A percentile compares a stretch with the other conserved stretches of the same genome.
phyloP scores from a whole-genome alignment of 2,329 filamentous ascomycete genomes.

The Gliomastix tumulicola region DNA sequence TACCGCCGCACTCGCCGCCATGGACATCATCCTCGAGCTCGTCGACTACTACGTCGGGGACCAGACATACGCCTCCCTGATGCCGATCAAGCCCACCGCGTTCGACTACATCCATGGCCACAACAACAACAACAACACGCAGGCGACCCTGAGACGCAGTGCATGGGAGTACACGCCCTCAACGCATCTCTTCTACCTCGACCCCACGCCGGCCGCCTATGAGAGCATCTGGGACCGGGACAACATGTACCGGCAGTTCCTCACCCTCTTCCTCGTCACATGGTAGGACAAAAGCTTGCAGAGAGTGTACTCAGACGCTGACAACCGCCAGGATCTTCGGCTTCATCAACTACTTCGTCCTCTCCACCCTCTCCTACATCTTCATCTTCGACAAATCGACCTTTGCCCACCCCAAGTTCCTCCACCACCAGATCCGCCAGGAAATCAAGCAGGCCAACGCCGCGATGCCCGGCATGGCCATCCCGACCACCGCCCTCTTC shows the following conservation, averaged over 20 bases:
- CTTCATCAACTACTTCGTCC: conserved; percentile 74
- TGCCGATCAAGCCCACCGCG: conserved; percentile 49
- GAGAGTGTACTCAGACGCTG: too few relatives aligned
- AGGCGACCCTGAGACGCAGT: conserved; percentile 46
- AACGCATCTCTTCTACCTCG: conserved; percentile 60
- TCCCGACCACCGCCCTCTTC: conserved; percentile 77
- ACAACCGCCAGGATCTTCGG: conserved; percentile 76
- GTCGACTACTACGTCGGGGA: conserved; percentile 79
- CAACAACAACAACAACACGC: too few relatives aligned
- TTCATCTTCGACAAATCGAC: conserved; percentile 91
- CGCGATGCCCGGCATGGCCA: conserved; percentile 74
- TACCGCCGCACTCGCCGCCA: too few relatives aligned
- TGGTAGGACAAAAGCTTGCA: too few relatives aligned
- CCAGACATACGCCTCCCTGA: conserved; percentile 63
- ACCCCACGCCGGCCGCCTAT: conserved; percentile 71
- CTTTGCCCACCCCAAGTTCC: conserved; percentile 84
- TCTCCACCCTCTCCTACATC: conserved; percentile 75
- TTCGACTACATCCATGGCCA: too few relatives aligned
- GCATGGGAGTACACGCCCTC: conserved; percentile 67
- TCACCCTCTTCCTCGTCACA: conserved; percentile 76
- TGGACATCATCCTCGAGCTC: conserved; percentile 89
- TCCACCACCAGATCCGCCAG: conserved; percentile 83
- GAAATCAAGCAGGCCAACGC: conserved; percentile 77
- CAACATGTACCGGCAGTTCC: conserved; percentile 65
- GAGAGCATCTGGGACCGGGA: conserved; percentile 72